phyloP scores from a whole-genome alignment of 2,329 filamentous ascomycete species.

The Fusarium avenaceum region DNA sequence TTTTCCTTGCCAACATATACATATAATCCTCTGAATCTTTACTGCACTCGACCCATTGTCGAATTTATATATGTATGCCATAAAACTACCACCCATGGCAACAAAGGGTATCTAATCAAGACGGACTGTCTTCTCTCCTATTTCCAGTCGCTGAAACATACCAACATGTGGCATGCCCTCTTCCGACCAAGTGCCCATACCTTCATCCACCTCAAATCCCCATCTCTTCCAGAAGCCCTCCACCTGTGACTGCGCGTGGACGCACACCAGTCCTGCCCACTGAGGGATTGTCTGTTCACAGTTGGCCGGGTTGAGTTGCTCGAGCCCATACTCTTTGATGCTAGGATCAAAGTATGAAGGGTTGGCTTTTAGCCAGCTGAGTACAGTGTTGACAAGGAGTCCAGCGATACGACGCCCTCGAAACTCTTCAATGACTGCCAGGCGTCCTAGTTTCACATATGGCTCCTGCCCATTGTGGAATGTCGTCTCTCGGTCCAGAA shows the following conservation, averaged over 20 bases:
- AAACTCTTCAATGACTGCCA: constrained; percentile 77
- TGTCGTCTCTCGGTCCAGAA: constrained; percentile 61
- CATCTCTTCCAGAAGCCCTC: constrained; percentile 75
- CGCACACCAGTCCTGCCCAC: constrained; percentile 82
- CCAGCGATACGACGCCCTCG: constrained; percentile 75
- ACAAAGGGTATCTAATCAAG: constrained; percentile 40
- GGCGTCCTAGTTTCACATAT: constrained; percentile 84
- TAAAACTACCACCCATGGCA: constrained; percentile 4
- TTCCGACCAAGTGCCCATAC: constrained; percentile 83
- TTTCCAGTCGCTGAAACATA: constrained; percentile 74
- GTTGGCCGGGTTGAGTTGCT: constrained; percentile 57
- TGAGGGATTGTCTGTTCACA: constrained; percentile 60
- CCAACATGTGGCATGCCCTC: constrained; percentile 88
- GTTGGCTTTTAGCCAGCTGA: constrained; percentile 77
- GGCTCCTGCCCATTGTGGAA: constrained; percentile 75
- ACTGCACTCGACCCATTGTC: not conserved
- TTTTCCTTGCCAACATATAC: not conserved
- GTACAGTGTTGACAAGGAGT: constrained; percentile 74
- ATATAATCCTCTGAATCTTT: not conserved
- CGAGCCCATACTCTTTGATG: constrained; percentile 60
- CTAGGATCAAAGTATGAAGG: constrained; percentile 67
- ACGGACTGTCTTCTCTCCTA: constrained; percentile 48
- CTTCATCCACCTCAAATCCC: constrained; percentile 81
- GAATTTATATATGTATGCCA: constrained; percentile 1
- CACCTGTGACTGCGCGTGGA: constrained; percentile 81